Evolutionary conservation across 2,329 filamentous ascomycete species (phyloP).

Genomic region (Chrysoporthe puriensis): DNA sequence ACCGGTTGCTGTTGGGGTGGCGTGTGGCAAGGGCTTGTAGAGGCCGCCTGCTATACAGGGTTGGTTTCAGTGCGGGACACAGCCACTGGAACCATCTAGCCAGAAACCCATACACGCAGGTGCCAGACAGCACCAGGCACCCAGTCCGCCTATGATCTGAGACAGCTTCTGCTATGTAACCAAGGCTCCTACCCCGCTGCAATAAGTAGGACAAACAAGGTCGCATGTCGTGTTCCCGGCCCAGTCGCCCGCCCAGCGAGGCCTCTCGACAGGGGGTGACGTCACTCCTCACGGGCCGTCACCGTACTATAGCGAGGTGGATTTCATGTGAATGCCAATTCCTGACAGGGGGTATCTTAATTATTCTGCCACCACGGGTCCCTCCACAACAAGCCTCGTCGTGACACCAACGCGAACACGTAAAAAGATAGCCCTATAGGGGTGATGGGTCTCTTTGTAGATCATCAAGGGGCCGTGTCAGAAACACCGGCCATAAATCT

Average conservation of each 20-base stretch:
- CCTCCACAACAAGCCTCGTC: not conserved
- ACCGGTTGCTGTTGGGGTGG: conserved; percentile 19
- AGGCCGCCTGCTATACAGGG: conserved; percentile 9
- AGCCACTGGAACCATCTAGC: conserved; percentile 24
- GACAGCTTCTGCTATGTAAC: not conserved
- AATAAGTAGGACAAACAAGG: not conserved
- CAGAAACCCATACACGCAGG: conserved; percentile 1
- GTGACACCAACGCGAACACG: not conserved
- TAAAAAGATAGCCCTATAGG: not conserved
- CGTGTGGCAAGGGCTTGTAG: conserved; percentile 22
- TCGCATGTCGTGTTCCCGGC: not conserved
- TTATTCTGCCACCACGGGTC: not conserved
- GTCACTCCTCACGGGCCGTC: not conserved
- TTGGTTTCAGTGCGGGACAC: conserved; percentile 8
- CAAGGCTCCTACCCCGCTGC: not conserved
- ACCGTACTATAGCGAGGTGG: not conserved
- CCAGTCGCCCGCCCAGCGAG: not conserved
- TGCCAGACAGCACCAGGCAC: not conserved
- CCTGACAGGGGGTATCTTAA: not conserved
- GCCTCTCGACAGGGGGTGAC: not conserved
- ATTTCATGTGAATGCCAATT: not conserved
- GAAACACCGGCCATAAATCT: not conserved
- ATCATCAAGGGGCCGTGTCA: not conserved
- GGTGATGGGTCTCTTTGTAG: not conserved
- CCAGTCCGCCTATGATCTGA: not conserved